phyloP scores from a whole-genome alignment of 129 eudicot genomes.

The Escallonia rubra region DNA sequence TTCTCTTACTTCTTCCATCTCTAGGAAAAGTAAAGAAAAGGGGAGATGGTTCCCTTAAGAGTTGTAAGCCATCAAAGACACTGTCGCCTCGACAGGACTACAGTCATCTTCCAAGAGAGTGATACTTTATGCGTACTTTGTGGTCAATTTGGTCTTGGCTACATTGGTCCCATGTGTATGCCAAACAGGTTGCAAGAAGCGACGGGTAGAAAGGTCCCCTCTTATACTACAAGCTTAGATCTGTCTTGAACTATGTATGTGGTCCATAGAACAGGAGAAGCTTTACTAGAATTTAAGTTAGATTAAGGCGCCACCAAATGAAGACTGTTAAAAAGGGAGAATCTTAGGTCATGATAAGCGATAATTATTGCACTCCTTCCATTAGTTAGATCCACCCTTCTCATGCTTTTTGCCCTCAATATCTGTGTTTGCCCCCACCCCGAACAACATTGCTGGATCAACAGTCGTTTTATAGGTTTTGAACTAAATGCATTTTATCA shows the following conservation, averaged over 20 bases:
- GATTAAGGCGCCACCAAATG: too few relatives aligned
- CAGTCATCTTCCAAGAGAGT: slow-evolving; percentile 4
- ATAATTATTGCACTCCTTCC: neutral
- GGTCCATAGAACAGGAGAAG: neutral
- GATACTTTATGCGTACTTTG: slow-evolving; percentile 5
- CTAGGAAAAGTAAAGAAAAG: neutral
- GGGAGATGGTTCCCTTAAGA: slow-evolving; percentile 1
- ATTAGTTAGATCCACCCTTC: neutral
- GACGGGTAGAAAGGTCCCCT: slow-evolving; percentile 19
- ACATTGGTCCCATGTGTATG: slow-evolving; percentile 9
- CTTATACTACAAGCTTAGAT: neutral
- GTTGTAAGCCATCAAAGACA: neutral
- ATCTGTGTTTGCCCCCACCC: too few relatives aligned
- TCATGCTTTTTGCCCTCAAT: neutral
- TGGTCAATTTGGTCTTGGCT: slow-evolving; percentile 5
- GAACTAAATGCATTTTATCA: too few relatives aligned
- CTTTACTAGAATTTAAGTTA: neutral
- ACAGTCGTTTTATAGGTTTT: too few relatives aligned
- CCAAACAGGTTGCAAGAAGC: slow-evolving; percentile 4
- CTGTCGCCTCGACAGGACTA: slow-evolving; percentile 1
- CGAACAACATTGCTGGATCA: too few relatives aligned
- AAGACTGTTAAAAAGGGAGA: too few relatives aligned
- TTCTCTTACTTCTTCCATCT: neutral
- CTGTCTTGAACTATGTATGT: neutral
- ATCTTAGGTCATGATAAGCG: too few relatives aligned